Evolutionary conservation across 2,329 filamentous ascomycete species (phyloP), one percentile per base, ranked within the genome.

Genomic region (Ophiosphaerella herpotricha): DNA sequence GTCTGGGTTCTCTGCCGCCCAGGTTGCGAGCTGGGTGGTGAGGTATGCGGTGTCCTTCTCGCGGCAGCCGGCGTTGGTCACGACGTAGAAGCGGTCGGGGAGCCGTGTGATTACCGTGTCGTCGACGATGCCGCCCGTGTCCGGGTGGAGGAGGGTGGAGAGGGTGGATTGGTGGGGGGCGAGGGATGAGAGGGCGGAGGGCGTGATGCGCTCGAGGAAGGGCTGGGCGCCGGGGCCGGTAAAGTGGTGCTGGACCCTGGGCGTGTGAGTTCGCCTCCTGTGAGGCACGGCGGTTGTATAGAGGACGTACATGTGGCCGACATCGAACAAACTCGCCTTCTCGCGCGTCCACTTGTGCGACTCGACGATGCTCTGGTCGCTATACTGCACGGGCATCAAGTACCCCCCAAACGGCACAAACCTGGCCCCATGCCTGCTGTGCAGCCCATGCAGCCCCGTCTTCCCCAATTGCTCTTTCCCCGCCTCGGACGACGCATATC

Each of bases 231-330:
- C 89, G 6, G 90, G 85, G 0, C 94, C 94, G 43, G 84, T 84
- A 70, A 99, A 85, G 60, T 86, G 83, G 74, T 96, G 91, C 77
- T 96, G 92, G 46, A 87, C 83, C 82, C 82, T n/a, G n/a, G n/a
- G n/a, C n/a, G n/a, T n/a, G n/a, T n/a, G n/a, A n/a, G n/a, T n/a
- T n/a, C n/a, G n/a, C n/a, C n/a, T n/a, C n/a, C n/a, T n/a, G n/a
- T n/a, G n/a, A n/a, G n/a, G n/a, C n/a, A n/a, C n/a, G n/a, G n/a
- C n/a, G n/a, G n/a, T n/a, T n/a, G n/a, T n/a, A n/a, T n/a, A n/a
- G n/a, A n/a, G n/a, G n/a, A n/a, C n/a, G n/a, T n/a, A 91, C 93
- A 97, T 97, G 78, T 97, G 94, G 72, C 88, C 88, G 46, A 97
- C 94, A 74, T 99, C 94, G 70, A 99, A 99, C 57, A 99, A 78